Conservation (phyloP, 176 grass and related monocot genomes). For the Raddia guianensis region DNA sequence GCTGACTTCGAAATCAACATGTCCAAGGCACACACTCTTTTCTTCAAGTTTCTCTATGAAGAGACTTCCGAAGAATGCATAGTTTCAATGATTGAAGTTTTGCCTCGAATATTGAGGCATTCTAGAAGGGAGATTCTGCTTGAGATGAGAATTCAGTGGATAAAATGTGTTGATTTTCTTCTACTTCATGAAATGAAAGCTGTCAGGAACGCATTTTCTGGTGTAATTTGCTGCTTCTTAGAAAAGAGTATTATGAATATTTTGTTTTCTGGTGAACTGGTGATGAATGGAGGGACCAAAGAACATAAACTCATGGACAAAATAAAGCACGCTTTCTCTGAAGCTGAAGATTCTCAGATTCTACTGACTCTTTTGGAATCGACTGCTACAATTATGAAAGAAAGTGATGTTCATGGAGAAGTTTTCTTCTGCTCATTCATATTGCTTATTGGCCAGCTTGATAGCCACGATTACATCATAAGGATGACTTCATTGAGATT, state of each 20-base stretch:
- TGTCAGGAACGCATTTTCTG: constrained; percentile 86
- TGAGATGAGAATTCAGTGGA: constrained; percentile 68
- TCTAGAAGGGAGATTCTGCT: constrained; percentile 50
- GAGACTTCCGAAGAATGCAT: constrained; percentile 60
- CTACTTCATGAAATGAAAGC: constrained; percentile 70
- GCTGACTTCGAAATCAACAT: constrained; percentile 39
- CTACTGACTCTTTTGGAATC: constrained; percentile 76
- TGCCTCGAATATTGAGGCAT: constrained; percentile 86
- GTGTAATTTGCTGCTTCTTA: constrained; percentile 74
- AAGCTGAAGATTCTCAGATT: constrained; percentile 59
- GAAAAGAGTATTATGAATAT: constrained; percentile 59
- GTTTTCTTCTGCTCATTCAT: constrained; percentile 77
- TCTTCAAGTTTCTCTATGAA: constrained; percentile 77
- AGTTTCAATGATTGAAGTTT: constrained; percentile 68
- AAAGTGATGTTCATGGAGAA: constrained; percentile 63
- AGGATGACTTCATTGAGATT: constrained; percentile 69
- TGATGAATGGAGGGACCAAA: constrained; percentile 45
- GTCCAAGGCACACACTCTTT: constrained; percentile 57
- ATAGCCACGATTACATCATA: constrained; percentile 58
- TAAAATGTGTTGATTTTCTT: constrained; percentile 72
- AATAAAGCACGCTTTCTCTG: constrained; percentile 65
- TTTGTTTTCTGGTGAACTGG: constrained; percentile 64
- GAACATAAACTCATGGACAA: constrained; percentile 70
- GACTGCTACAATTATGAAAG: constrained; percentile 71
- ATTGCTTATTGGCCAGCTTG: constrained; percentile 79